phyloP scores from a whole-genome alignment of 345 rosid genomes.

The Eucalyptus sp. region DNA sequence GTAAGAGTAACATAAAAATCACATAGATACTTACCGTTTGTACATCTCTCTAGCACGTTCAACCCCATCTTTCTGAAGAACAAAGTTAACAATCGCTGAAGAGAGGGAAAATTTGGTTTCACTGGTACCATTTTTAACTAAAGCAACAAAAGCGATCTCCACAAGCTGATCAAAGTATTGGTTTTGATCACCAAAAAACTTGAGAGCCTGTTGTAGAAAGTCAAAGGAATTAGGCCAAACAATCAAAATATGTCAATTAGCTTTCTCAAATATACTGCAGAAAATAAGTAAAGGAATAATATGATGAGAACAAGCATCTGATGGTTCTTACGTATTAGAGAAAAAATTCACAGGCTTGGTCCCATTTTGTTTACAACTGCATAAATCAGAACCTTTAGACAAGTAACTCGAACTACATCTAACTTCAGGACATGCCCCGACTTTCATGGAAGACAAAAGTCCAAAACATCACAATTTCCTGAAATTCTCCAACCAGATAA shows the following conservation, averaged over 20 bases:
- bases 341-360: neutral
- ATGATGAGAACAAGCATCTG: neutral
- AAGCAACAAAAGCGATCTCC: conserved; percentile 44
- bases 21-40: conserved; percentile 34
- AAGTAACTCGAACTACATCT: neutral
- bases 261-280: neutral
- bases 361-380: neutral
- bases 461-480: neutral
- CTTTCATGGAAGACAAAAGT: neutral
- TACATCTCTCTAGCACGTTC: conserved; percentile 48
- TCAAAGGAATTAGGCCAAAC: neutral
- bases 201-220: conserved; percentile 46
- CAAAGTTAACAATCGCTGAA: conserved; percentile 40
- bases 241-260: neutral
- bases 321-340: neutral
- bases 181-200: conserved; percentile 33
- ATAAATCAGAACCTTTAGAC: neutral
- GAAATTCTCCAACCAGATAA: neutral
- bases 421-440: neutral
- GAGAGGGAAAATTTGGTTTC: conserved; percentile 61
- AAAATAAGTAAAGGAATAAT: neutral
- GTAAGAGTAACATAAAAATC: neutral
- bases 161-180: conserved; percentile 56
- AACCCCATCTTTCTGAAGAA: conserved; percentile 55
- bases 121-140: conserved; percentile 46